Evolutionary conservation across 148 eudicot species (phyloP).

Genomic region (Bassia scoparia): DNA sequence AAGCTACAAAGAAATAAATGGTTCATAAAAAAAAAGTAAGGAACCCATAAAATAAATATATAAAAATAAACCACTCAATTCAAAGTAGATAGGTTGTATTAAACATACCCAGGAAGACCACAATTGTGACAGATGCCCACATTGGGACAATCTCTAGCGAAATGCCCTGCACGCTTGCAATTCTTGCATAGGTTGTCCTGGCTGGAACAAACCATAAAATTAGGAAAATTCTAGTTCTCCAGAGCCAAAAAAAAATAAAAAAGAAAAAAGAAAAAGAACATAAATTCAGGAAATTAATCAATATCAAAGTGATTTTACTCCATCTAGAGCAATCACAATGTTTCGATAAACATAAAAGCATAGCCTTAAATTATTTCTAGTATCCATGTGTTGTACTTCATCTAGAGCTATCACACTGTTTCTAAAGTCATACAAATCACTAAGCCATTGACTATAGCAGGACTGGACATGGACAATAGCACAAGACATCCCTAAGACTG

Average conservation of each 20-base stretch:
- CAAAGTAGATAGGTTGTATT: not conserved
- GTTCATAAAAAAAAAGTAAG: no score
- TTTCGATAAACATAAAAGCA: no score
- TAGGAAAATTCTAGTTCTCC: not conserved
- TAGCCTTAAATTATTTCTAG: no score
- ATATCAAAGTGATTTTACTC: not conserved
- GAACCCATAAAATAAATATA: no score
- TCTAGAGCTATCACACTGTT: not conserved
- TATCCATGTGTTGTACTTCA: no score
- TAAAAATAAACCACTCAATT: no score
- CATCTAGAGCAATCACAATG: not conserved
- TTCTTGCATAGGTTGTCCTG: constrained; percentile 69
- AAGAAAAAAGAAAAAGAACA: not conserved
- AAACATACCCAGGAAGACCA: constrained; percentile 78
- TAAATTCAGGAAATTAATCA: not conserved
- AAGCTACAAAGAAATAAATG: no score
- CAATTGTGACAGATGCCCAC: constrained; percentile 83
- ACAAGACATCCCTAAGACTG: not conserved
- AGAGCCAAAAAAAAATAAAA: not conserved
- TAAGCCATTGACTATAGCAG: no score
- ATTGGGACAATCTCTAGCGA: constrained; percentile 79
- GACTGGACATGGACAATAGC: not conserved
- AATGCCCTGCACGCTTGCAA: constrained; percentile 80
- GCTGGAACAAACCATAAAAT: constrained; percentile 34
- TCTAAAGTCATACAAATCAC: not conserved